These are phyloP conservation scores for Blastocystis sp. DNA, from an alignment of 352 stramenopile species.

Conservation along the genomic window DNA sequence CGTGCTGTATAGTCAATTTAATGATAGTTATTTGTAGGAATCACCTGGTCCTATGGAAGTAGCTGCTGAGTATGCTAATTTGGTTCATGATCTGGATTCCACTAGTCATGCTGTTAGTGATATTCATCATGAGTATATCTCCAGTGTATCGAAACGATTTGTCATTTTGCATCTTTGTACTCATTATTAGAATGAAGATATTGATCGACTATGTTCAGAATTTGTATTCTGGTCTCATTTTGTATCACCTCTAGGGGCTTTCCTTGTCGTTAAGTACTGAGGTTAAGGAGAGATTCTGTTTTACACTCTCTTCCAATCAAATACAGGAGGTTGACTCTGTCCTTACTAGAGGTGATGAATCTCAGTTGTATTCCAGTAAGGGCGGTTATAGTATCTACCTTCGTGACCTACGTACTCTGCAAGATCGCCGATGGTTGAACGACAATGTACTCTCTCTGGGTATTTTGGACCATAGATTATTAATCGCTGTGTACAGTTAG, in stretches of 20 bases:
- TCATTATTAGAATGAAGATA: background rate
- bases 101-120: background rate
- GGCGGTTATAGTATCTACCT: constrained; percentile 40
- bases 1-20: background rate
- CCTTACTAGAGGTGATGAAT: background rate
- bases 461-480: constrained; percentile 8
- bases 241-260: background rate
- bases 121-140: background rate
- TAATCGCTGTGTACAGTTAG: constrained; percentile 11
- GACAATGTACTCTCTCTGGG: background rate
- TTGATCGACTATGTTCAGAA: background rate
- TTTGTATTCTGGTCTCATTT: background rate
- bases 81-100: background rate
- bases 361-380: constrained; percentile 13
- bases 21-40: background rate
- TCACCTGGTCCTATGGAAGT: background rate
- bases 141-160: background rate
- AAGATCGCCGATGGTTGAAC: constrained; percentile 6
- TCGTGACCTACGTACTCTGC: constrained; percentile 17
- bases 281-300: background rate
- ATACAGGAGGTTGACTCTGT: background rate
- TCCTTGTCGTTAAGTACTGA: background rate
- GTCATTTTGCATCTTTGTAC: background rate
- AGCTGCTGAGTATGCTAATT: background rate
- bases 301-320: background rate